phyloP scores from a whole-genome alignment of 1,139 yeast genomes.

The Yamadazyma oceani region DNA sequence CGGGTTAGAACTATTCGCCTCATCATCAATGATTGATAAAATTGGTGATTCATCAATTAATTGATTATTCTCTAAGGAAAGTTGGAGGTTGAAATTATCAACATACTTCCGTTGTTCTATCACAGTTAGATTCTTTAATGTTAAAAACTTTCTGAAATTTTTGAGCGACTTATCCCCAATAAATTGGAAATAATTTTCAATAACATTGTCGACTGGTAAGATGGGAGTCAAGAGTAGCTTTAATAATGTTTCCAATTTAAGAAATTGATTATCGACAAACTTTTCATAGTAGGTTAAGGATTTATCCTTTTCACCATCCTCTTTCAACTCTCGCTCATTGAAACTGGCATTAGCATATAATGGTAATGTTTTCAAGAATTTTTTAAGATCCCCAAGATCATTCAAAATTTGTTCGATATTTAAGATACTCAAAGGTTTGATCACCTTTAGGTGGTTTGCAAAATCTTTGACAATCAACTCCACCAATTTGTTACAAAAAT shows the following conservation, averaged over 20 bases:
- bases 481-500: constrained; percentile 73
- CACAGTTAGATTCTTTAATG: constrained; percentile 50
- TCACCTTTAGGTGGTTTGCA: constrained; percentile 52
- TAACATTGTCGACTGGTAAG: constrained; percentile 62
- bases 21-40: constrained; percentile 14
- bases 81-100: constrained; percentile 61
- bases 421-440: constrained; percentile 65
- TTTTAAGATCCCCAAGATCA: constrained; percentile 67
- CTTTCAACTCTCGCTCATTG: constrained; percentile 16
- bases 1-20: neutral
- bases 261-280: constrained; percentile 50
- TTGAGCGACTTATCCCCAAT: constrained; percentile 63
- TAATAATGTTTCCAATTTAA: constrained; percentile 59
- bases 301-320: constrained; percentile 9
- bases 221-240: constrained; percentile 64
- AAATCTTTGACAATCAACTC: constrained; percentile 64
- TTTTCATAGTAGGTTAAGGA: constrained; percentile 34
- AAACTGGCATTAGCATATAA: constrained; percentile 35
- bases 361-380: constrained; percentile 55
- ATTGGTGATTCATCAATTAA: constrained; percentile 19
- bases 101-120: constrained; percentile 53
- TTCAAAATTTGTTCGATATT: constrained; percentile 80
- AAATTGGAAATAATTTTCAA: constrained; percentile 64
- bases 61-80: constrained; percentile 48
- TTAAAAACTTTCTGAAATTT: constrained; percentile 66